These are phyloP conservation scores for Ogataea wickerhamii DNA, from an alignment of 805 yeast species.

Conservation along the genomic window DNA sequence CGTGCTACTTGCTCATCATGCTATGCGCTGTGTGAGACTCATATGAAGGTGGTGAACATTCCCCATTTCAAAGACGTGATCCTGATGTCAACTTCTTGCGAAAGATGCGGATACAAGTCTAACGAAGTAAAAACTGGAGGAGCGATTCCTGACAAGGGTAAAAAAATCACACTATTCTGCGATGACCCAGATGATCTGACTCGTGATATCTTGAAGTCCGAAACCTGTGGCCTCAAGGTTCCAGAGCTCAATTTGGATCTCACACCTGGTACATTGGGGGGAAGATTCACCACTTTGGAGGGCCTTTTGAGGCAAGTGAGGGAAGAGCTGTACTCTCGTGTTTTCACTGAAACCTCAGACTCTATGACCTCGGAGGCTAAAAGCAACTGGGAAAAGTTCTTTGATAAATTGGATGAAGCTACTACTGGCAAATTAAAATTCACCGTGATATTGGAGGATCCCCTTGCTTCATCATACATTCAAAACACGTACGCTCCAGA, in stretches of 20 bases:
- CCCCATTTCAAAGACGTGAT: constrained; percentile 98
- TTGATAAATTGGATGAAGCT: constrained; percentile 71
- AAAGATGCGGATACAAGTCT: constrained; percentile 88
- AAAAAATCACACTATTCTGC: constrained; percentile 63
- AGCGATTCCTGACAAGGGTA: constrained; percentile 84
- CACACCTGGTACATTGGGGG: constrained; percentile 96
- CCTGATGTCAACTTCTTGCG: constrained; percentile 92
- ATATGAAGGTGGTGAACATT: constrained; percentile 93
- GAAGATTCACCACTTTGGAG: constrained; percentile 95
- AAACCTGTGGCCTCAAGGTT: constrained; percentile 78
- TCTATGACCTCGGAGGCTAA: constrained; percentile 81
- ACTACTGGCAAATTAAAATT: constrained; percentile 76
- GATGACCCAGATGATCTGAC: constrained; percentile 91
- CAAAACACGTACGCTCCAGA: constrained; percentile 99
- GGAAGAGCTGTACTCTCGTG: constrained; percentile 84
- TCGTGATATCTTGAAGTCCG: constrained; percentile 91
- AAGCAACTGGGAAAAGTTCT: constrained; percentile 78
- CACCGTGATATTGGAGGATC: constrained; percentile 89
- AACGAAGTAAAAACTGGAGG: constrained; percentile 99
- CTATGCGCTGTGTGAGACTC: constrained; percentile 76
- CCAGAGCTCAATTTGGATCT: constrained; percentile 91
- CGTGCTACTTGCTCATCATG: constrained; percentile 92
- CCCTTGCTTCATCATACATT: constrained; percentile 89
- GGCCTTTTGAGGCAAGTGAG: constrained; percentile 86
- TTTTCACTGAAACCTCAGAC: constrained; percentile 82